Base-by-base conservation (phyloP, 2,329 filamentous ascomycete genomes). In the Sporothrix protearum region DNA sequence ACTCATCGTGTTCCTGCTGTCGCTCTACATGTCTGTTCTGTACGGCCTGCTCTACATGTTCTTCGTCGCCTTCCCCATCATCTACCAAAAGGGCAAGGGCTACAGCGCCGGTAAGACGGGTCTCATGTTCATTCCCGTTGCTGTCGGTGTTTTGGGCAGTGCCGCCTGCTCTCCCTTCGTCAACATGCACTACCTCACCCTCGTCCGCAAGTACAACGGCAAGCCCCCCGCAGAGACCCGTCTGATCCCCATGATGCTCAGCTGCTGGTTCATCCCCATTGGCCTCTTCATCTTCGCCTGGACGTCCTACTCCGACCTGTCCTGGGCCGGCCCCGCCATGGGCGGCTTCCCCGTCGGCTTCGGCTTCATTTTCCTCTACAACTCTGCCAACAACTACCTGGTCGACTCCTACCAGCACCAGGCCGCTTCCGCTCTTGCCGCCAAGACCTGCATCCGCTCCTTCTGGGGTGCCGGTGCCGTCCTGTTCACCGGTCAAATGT, bases 51-150 rank as follows among this genome's bases (percentile, higher is more conserved):
- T 92, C 19, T 92, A 92, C 84, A 92, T 92, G 90, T 92, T 92
- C 83, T 92, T 92, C 82, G 85, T 92, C 72, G 89, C 89, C 72
- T 91, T 82, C 77, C 87, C 88, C 42, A 87, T 90, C 76, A 84
- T 97, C 72, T 97, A 91, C 82, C 87, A 93, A 75, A 84, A 89
- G 80, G 91, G 92, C 72, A 96, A 97, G 81, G 91, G 91, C 2
- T 97, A 91, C 80, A 88, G 85, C 3, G 86, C 92, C 36, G 87
- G 91, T 47, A 89, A 83, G 36, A 94, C 92, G 0, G 93, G 93
- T 63, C 84, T 96, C 9, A 95, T 96, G 91, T 96, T 96, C 80
- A 94, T 96, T 74, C 92, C 92, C 1, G 80, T 96, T 61, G 92
- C 92, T 8, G 82, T 96, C 22, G 93, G 93, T 68, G 74, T 96